phyloP scores from a whole-genome alignment of 495 filamentous ascomycete genomes.

The Pseudomonodictys pantanalensis region DNA sequence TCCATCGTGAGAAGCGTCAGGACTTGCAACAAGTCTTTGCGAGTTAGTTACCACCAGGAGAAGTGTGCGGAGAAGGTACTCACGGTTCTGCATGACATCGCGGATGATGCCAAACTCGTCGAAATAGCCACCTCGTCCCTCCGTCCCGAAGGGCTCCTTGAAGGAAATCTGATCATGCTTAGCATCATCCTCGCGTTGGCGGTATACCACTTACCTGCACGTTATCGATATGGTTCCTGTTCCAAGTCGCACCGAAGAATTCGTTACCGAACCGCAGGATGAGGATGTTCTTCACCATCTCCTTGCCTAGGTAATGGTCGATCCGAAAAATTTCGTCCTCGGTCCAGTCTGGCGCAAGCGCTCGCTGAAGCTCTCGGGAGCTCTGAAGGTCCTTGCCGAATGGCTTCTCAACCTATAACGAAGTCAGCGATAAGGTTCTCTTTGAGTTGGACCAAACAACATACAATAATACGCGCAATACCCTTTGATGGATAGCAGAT shows the following conservation, averaged over 20 bases:
- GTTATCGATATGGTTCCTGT: constrained; percentile 98
- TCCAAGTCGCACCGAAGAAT: constrained; percentile 99
- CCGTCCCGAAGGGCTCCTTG: constrained; percentile 99
- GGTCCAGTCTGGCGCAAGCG: constrained; percentile 95
- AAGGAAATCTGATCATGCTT: constrained; percentile 72
- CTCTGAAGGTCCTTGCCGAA: constrained; percentile 96
- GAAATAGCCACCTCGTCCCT: constrained; percentile 97
- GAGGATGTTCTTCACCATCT: constrained; percentile 99
- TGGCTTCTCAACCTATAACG: constrained; percentile 87
- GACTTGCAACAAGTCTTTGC: constrained; percentile 81
- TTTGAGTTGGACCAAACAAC: constrained; percentile 25
- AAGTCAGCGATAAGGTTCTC: not conserved
- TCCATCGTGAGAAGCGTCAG: constrained; percentile 98
- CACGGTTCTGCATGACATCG: constrained; percentile 71
- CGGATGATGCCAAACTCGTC: constrained; percentile 99
- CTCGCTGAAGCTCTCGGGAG: constrained; percentile 92
- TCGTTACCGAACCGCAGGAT: constrained; percentile 98
- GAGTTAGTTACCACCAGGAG: constrained; percentile 1
- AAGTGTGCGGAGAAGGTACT: constrained; percentile 22
- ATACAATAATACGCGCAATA: constrained; percentile 89
- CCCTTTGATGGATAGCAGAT: constrained; percentile 91
- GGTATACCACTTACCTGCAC: constrained; percentile 55
- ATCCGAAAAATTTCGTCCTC: constrained; percentile 99
- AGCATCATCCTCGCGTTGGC: not conserved
- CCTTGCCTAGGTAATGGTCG: constrained; percentile 99